Evolutionary conservation across 1,284 basidiomycete genomes (phyloP).

Genomic region (Ganoderma resinaceum): DNA sequence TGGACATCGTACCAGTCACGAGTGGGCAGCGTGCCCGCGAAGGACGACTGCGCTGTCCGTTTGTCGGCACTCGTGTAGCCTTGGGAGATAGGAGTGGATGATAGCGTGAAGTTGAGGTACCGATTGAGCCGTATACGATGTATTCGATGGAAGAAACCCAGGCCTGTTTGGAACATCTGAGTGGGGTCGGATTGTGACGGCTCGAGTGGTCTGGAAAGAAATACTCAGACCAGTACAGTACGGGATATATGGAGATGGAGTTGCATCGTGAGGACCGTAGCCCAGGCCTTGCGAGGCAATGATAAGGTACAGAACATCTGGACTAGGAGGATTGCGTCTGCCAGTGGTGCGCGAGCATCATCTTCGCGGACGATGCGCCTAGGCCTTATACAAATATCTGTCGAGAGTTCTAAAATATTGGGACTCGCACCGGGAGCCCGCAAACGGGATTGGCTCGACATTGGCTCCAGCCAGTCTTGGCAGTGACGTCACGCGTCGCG

Average conservation of each 20-base stretch:
- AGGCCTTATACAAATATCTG: not conserved
- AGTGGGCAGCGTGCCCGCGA: not conserved
- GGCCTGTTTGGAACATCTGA: not conserved
- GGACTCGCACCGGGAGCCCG: too few species aligned
- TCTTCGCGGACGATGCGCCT: not conserved
- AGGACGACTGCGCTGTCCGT: not conserved
- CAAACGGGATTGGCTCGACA: too few species aligned
- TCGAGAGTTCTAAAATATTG: too few species aligned
- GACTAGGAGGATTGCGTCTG: not conserved
- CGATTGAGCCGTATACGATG: not conserved
- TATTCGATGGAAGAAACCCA: not conserved
- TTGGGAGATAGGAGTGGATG: not conserved
- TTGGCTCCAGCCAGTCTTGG: not conserved
- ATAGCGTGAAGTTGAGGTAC: not conserved
- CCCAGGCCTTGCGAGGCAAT: not conserved
- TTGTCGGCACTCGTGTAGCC: not conserved
- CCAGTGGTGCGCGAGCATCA: not conserved
- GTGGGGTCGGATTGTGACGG: not conserved
- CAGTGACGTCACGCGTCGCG: slow-evolving; percentile 2
- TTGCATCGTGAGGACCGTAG: not conserved
- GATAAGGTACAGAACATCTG: not conserved
- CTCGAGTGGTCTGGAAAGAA: not conserved
- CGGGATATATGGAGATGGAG: not conserved
- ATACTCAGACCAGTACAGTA: not conserved
- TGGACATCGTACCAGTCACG: not conserved